A percentile compares a stretch with the other conserved stretches of the same genome.
Evolutionary conservation across 1,139 yeast species (phyloP).

Genomic region (Diutina rugosa): DNA sequence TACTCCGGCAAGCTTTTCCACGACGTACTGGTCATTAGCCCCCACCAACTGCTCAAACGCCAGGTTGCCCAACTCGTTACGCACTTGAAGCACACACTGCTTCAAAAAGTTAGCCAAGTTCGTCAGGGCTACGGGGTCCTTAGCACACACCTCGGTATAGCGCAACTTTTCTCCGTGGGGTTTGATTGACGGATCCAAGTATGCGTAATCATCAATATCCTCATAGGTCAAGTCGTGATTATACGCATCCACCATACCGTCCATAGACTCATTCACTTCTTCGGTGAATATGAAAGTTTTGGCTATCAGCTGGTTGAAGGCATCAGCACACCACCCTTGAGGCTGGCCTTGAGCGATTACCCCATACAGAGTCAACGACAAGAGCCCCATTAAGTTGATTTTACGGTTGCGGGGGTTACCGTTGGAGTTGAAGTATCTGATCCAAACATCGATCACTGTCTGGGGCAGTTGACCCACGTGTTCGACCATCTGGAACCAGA

Average conservation of each 20-base stretch:
- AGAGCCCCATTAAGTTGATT: constrained; percentile 45
- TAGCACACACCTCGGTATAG: constrained; percentile 31
- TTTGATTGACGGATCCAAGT: constrained; percentile 31
- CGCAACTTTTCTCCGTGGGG: constrained; percentile 49
- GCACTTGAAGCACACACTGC: constrained; percentile 11
- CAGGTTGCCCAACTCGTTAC: constrained; percentile 9
- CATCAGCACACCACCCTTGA: neutral
- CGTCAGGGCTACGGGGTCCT: constrained; percentile 51
- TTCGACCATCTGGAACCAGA: constrained; percentile 25
- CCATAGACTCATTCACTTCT: constrained; percentile 50
- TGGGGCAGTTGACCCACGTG: constrained; percentile 15
- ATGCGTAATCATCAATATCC: constrained; percentile 34
- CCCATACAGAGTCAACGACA: constrained; percentile 23
- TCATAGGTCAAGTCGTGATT: constrained; percentile 44
- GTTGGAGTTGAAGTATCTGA: constrained; percentile 29
- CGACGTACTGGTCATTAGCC: constrained; percentile 19
- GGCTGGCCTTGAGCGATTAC: constrained; percentile 5
- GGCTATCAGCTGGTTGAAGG: constrained; percentile 13
- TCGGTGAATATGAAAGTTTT: constrained; percentile 53
- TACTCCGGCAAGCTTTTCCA: constrained; percentile 16
- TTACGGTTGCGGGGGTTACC: constrained; percentile 62
- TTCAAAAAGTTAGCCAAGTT: constrained; percentile 20
- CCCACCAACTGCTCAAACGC: constrained; percentile 17
- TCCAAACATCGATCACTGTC: constrained; percentile 20
- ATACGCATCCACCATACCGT: constrained; percentile 54